Evolutionary conservation across 768 basidiomycete species (phyloP), one percentile per base, ranked within the genome.

Genomic region (Epithele typhae): DNA sequence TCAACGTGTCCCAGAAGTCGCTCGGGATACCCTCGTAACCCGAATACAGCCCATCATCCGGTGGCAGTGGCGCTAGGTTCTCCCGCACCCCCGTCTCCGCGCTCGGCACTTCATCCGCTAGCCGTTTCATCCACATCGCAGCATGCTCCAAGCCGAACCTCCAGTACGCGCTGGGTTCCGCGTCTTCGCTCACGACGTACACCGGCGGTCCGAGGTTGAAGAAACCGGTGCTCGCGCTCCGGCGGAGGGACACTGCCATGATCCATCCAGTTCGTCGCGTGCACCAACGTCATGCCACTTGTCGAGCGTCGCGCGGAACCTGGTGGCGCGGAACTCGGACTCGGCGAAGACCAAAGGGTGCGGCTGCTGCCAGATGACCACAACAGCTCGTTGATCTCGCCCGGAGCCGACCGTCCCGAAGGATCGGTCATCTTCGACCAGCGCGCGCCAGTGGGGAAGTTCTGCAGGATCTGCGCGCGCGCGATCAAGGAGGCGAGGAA

Each of bases 381-480:
- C n/a, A n/a, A 68, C 14, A 81, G 69, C 54, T 79, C 76, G 65
- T 82, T 82, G 55, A 81, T 79, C 48, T 79, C 69, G 1, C 79
- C 79, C 0, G 80, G 80, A 0, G 78, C 67, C 11, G 75, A 77
- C 15, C 79, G 73, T 7, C 79, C 79, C 0, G 71, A 68, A 0
- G 80, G 80, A 51, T 81, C 78, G 8, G 77, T 79, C 79, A 79
- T 80, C 59, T 82, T 82, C 7, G 76, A 73, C 78, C 78, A 80
- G 22, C 80, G 72, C 17, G 79, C 80, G n/a, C 80, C 80, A 7
- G 67, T 56, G 10, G 66, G 46, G 67, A 70, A 80, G 46, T 73
- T 72, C 58, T 82, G 70, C 59, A 79, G 77, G 3, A 71, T 62
- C 52, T 76, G 74, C 1, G 80, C 73, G 1, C 78, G 72, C 5